Percentiles rank a stretch among this genome's conserved stretches.
Evolutionary conservation across 805 yeast species (phyloP).

Genomic region (Yarrowia keelungensis): DNA sequence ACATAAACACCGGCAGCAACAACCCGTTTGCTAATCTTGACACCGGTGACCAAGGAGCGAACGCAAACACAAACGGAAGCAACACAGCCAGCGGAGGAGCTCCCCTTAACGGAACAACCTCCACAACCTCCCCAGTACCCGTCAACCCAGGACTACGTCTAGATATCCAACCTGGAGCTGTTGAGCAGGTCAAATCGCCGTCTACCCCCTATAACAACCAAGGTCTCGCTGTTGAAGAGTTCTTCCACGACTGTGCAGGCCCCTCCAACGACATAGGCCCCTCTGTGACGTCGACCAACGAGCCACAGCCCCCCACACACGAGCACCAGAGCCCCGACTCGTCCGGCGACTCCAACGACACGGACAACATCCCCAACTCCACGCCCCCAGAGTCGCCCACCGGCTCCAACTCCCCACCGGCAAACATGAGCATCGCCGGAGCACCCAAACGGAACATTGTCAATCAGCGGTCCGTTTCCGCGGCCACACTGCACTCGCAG

Average conservation of each 20-base stretch:
- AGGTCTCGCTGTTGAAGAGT: conserved; percentile 31
- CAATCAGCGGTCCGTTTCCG: conserved; percentile 21
- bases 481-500: conserved; percentile 22
- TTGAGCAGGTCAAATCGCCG: conserved; percentile 35
- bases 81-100: neutral
- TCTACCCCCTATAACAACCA: conserved; percentile 36
- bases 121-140: conserved; percentile 4
- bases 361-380: conserved; percentile 28
- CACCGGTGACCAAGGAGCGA: too few relatives aligned
- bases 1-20: conserved; percentile 17
- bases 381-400: conserved; percentile 35
- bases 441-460: conserved; percentile 23
- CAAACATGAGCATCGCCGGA: conserved; percentile 15
- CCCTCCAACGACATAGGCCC: conserved; percentile 30
- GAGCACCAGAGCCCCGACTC: conserved; percentile 12
- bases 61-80: conserved; percentile 9
- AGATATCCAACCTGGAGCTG: conserved; percentile 19
- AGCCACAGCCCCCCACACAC: neutral
- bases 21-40: conserved; percentile 23
- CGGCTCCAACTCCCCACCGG: conserved; percentile 10
- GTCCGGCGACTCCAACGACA: conserved; percentile 19
- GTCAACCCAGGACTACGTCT: conserved; percentile 28
- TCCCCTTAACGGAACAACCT: neutral
- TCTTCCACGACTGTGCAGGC: conserved; percentile 35
- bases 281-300: conserved; percentile 26